Conservation (phyloP, 2,329 filamentous ascomycete species). For the Ophiostoma triangulosporum region DNA sequence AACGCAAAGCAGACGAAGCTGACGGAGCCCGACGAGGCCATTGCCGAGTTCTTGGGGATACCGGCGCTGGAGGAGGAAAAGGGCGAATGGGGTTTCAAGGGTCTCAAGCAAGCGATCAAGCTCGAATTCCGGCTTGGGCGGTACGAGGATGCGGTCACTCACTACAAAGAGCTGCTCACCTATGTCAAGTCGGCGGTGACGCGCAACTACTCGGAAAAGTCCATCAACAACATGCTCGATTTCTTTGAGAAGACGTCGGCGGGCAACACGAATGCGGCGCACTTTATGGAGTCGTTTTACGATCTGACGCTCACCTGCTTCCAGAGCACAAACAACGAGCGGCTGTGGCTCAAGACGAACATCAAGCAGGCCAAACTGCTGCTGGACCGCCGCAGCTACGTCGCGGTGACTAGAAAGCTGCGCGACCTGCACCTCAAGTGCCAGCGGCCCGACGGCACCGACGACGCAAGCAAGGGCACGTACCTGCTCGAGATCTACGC, state of each 20-base stretch:
- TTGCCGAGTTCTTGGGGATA: conserved; percentile 84
- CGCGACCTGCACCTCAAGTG: conserved; percentile 81
- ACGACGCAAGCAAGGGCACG: conserved; percentile 90
- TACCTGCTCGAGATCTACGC: conserved; percentile 94
- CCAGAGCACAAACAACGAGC: conserved; percentile 93
- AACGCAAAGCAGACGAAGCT: conserved; percentile 95
- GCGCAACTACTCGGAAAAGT: conserved; percentile 97
- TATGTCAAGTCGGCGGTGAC: conserved; percentile 97
- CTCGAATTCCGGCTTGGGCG: conserved; percentile 85
- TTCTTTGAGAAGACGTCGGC: conserved; percentile 86
- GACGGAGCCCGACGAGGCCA: conserved; percentile 73
- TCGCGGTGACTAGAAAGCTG: conserved; percentile 66
- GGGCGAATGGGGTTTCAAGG: conserved; percentile 98
- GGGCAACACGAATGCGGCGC: conserved; percentile 55
- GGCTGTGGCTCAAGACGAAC: conserved; percentile 94
- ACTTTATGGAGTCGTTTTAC: conserved; percentile 91
- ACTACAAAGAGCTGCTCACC: conserved; percentile 89
- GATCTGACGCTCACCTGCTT: conserved; percentile 86
- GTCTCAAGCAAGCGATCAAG: conserved; percentile 95
- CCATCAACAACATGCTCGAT: conserved; percentile 98
- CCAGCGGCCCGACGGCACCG: conserved; percentile 71
- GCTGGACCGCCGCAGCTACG: conserved; percentile 82
- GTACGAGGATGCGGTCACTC: conserved; percentile 76
- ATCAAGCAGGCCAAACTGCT: conserved; percentile 90
- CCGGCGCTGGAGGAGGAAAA: conserved; percentile 77